Conservation (phyloP, 1,284 basidiomycete genomes). For the Ceraceosorus guamensis region DNA sequence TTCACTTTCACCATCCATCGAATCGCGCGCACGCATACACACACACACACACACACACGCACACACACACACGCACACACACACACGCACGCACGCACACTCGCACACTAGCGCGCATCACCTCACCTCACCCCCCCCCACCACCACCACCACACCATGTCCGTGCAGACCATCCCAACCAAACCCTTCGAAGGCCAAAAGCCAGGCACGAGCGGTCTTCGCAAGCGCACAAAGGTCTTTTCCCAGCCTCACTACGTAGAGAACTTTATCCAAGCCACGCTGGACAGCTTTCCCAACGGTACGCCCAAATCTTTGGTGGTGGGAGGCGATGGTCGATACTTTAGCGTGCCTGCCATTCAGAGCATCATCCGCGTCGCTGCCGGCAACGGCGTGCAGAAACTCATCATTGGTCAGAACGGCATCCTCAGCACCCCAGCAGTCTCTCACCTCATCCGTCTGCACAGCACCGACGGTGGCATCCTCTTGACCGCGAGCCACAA, state of each 20-base stretch:
- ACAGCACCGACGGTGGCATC: constrained; percentile 94
- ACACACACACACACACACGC: too few species aligned
- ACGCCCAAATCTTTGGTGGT: constrained; percentile 75
- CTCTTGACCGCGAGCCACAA: constrained; percentile 97
- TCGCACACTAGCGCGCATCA: too few species aligned
- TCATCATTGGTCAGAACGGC: constrained; percentile 58
- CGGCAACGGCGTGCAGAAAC: constrained; percentile 58
- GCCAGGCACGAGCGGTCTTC: constrained; percentile 46
- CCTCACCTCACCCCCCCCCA: too few species aligned
- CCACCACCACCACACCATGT: constrained; percentile 19
- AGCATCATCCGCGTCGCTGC: constrained; percentile 84
- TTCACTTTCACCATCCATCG: too few species aligned
- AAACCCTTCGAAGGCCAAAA: constrained; percentile 48
- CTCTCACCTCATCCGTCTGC: constrained; percentile 87
- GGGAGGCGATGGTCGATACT: constrained; percentile 94
- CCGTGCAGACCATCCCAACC: constrained; percentile 34
- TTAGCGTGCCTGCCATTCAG: constrained; percentile 79
- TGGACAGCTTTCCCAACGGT: constrained; percentile 78
- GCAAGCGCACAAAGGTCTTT: constrained; percentile 48
- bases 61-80: too few species aligned
- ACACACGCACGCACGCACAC: too few species aligned
- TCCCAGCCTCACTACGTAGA: constrained; percentile 82
- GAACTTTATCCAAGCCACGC: constrained; percentile 93
- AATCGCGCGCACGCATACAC: too few species aligned
- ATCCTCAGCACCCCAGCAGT: constrained; percentile 96